Evolutionary conservation across 1,139 yeast species (phyloP).

Genomic region (Arxiozyma heterogenica): DNA sequence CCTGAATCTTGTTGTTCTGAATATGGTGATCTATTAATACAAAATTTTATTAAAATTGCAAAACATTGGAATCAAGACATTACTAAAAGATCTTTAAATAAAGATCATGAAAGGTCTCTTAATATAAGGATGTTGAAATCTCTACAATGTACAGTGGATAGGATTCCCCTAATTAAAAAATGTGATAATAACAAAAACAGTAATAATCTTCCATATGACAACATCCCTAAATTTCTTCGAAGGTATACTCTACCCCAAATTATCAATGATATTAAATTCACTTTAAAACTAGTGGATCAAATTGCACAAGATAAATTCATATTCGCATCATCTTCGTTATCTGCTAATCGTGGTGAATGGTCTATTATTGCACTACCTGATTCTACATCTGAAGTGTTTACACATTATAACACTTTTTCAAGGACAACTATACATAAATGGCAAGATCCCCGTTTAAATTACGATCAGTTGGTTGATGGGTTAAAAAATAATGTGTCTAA

Average conservation of each 20-base stretch:
- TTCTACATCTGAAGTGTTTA: slow-evolving; percentile 45
- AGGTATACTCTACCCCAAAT: background rate
- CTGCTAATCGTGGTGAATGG: slow-evolving; percentile 53
- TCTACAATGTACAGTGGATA: slow-evolving; percentile 16
- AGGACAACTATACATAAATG: slow-evolving; percentile 32
- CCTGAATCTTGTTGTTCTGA: slow-evolving; percentile 90
- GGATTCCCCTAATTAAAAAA: slow-evolving; percentile 12
- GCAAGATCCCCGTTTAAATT: slow-evolving; percentile 18
- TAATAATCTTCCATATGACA: background rate
- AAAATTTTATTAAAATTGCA: slow-evolving; percentile 57
- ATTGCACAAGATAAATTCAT: slow-evolving; percentile 19
- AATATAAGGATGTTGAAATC: background rate
- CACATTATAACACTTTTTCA: slow-evolving; percentile 40
- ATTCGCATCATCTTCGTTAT: slow-evolving; percentile 25
- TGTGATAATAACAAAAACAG: background rate
- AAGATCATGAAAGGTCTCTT: slow-evolving; percentile 1
- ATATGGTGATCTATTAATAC: slow-evolving; percentile 49
- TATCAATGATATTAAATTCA: slow-evolving; percentile 14
- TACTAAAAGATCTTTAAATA: slow-evolving; percentile 8
- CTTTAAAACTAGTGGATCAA: slow-evolving; percentile 19
- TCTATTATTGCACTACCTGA: slow-evolving; percentile 73
- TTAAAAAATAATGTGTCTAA: background rate
- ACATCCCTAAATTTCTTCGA: background rate
- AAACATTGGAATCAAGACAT: slow-evolving; percentile 29
- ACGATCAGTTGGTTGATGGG: slow-evolving; percentile 1